Evolutionary conservation across 768 basidiomycete species (phyloP), one percentile per base, ranked within the genome.

Genomic region (Auricularia heimuer): DNA sequence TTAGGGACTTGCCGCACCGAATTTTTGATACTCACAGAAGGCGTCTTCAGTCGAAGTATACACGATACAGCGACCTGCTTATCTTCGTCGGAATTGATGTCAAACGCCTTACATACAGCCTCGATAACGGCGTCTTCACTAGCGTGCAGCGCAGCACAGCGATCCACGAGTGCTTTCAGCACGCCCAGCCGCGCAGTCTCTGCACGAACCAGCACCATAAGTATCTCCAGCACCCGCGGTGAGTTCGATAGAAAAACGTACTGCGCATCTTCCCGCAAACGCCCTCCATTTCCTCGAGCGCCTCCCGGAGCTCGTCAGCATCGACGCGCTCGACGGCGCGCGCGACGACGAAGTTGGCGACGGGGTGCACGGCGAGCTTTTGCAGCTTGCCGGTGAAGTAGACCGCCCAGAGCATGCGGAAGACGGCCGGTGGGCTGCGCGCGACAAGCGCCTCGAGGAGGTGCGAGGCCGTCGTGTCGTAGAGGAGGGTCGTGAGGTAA

Each of bases 281-380:
- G 82, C 89, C 84, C 47, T 77, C 74, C 39, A 94, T 77, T 70
- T 94, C 91, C n/a, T 74, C 69, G 56, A 86, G 80, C 16, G 84
- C 79, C 4, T 76, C 78, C 1, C 73, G 73, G 39, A 98, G 72
- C 66, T 89, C 84, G 3, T 76, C 75, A 18, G 75, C 77, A n/a
- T 82, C 77, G 12, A 86, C 73, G 58, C 91, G 79, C 62, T 84
- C 84, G 34, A 95, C 68, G 0, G 88, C 90, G 73, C 86, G 88
- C 0, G 94, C 89, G 3, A 94, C 80, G 24, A 98, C 94, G 70
- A 94, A 99, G 72, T 98, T 99, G 12, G 92, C 94, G 2, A 95
- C 90, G 2, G 95, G 93, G 74, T 99, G 96, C 21, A 82, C 78
- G 18, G 89, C 86, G 35, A 97, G 78, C 65, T 88, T 83, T 3